Evolutionary conservation across 2,329 filamentous ascomycete genomes (phyloP).

Genomic region (Clarireedia homoeocarpa): DNA sequence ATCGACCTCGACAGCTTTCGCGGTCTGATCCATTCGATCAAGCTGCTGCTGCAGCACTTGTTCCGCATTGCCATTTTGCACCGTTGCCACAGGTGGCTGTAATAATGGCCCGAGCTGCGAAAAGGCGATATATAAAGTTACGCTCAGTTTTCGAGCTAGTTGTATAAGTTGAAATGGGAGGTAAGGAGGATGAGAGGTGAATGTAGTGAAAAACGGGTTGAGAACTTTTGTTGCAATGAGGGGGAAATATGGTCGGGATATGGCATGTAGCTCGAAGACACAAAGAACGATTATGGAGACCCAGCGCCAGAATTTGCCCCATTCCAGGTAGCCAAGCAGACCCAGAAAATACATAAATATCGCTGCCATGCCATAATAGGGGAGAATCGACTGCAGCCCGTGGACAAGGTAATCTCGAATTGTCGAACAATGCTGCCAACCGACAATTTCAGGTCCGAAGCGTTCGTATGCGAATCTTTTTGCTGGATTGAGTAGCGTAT

Average conservation of each 20-base stretch:
- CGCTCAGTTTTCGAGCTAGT: conserved; percentile 64
- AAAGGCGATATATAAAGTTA: conserved; percentile 78
- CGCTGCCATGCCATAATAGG: conserved; percentile 54
- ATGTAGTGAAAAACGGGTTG: conserved; percentile 36
- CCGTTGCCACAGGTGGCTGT: conserved; percentile 24
- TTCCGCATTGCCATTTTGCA: conserved; percentile 35
- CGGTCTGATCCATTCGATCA: conserved; percentile 54
- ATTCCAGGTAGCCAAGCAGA: conserved; percentile 59
- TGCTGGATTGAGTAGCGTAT: conserved; percentile 69
- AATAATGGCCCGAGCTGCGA: conserved; percentile 70
- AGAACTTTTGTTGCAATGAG: conserved; percentile 34
- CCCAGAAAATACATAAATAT: conserved; percentile 53
- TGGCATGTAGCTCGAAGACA: conserved; percentile 48
- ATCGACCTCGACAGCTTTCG: conserved; percentile 59
- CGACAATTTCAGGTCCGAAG: conserved; percentile 66
- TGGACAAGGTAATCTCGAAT: conserved; percentile 64
- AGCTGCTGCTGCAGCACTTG: conserved; percentile 53
- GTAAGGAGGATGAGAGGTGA: conserved; percentile 48
- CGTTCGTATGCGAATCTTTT: conserved; percentile 84
- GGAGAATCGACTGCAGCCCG: conserved; percentile 53
- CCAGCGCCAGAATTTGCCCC: conserved; percentile 60
- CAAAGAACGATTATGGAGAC: conserved; percentile 45
- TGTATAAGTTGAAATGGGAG: conserved; percentile 79
- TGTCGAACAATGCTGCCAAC: conserved; percentile 59
- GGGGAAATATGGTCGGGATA: conserved; percentile 48